Evolutionary conservation across 2,329 filamentous ascomycete species (phyloP).

Genomic region (Pyricularia grisea): DNA sequence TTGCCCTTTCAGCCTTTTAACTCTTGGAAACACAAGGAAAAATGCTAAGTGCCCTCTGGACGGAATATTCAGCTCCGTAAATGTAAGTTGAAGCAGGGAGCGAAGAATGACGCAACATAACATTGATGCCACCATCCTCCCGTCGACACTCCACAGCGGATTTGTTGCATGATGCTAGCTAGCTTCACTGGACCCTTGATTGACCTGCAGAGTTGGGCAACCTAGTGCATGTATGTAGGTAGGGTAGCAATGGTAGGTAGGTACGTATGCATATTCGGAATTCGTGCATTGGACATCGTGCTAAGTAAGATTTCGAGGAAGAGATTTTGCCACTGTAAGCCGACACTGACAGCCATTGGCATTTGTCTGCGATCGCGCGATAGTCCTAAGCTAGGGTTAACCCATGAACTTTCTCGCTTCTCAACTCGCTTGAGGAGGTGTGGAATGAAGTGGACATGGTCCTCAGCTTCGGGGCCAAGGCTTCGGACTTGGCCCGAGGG

Average conservation of each 20-base stretch:
- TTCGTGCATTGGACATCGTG: too few species aligned
- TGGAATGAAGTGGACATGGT: neutral
- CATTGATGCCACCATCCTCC: neutral
- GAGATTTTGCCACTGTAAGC: neutral
- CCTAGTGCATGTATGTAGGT: neutral
- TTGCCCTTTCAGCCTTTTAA: neutral
- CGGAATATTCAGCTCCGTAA: neutral
- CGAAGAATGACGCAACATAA: neutral
- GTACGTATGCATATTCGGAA: neutral
- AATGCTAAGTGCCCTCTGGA: neutral
- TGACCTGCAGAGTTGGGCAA: neutral
- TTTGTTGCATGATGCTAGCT: neutral
- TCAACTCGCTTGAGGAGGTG: neutral
- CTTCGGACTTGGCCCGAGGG: neutral
- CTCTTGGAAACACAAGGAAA: neutral
- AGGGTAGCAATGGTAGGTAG: neutral
- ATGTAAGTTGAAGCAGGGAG: neutral
- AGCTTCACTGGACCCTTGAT: neutral
- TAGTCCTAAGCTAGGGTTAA: neutral
- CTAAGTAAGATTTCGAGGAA: neutral
- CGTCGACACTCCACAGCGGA: neutral
- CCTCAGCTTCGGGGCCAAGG: neutral
- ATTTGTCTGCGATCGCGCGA: neutral
- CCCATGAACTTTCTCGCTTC: neutral
- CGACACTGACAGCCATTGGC: neutral